Base-by-base conservation (phyloP, 2,329 filamentous ascomycete genomes). In the Aspergillus nomiae region DNA sequence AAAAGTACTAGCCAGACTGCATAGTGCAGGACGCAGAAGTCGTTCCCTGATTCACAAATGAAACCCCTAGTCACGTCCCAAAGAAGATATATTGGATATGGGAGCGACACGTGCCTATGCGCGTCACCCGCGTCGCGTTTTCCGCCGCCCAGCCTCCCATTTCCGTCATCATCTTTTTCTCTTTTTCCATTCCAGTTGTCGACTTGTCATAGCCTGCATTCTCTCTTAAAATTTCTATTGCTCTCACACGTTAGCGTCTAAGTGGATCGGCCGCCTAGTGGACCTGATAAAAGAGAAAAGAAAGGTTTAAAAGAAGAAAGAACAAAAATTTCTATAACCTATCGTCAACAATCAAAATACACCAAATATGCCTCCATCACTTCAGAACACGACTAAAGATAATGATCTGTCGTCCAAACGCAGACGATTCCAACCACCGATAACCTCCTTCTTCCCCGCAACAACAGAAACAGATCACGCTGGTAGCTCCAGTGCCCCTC, bases 351-450 rank as follows among this genome's bases (percentile, higher is more conserved):
- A 34, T 58, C 28, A 30, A 28, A 38, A 41, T 16, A 56, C 51
- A 48, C 55, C 60, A 59, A 54, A 41, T 45, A 70, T 63, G 61
- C 69, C 71, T 64, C 61, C 67, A n/a, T 56, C 66, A 24, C 41
- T 63, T 62, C 59, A 63, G 58, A 30, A 65, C 28, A 50, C 48
- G 45, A 56, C 60, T 41, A 69, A 68, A 59, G 65, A 53, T 59
- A 68, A 63, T 28, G 61, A 69, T 45, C 67, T 72, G 6, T 62
- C 72, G 34, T 77, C 78, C 36, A 82, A 82, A 68, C 77, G 78
- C 61, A 76, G 80, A 59, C 79, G 79, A 65, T 82, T 81, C 70
- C 78, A 80, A 71, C 71, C 76, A n/a, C 76, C 80, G 6, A 79
- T 80, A 62, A 80, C 78, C 30, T 73, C 67, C 28, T 80, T 74